Evolutionary conservation across 106 monocot genomes (phyloP).

Genomic region (Platanthera zijinensis): DNA sequence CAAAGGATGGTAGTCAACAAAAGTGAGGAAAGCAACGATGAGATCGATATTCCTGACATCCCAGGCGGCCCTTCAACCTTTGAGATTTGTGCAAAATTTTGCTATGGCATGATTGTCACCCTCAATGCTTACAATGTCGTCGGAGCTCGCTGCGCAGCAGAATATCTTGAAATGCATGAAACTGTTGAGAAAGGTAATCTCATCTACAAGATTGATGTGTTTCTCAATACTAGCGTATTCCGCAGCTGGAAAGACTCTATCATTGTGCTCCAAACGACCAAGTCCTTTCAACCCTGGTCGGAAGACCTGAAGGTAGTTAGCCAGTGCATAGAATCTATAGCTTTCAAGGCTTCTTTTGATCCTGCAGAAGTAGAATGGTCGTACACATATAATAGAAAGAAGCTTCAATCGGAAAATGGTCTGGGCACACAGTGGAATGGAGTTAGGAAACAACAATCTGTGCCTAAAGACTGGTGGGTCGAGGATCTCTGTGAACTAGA

Average conservation of each 20-base stretch:
- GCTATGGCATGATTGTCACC: constrained; percentile 79
- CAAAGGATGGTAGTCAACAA: constrained; percentile 34
- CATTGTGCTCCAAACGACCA: constrained; percentile 58
- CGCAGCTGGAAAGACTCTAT: constrained; percentile 84
- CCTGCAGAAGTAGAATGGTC: constrained; percentile 64
- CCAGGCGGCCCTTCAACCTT: constrained; percentile 79
- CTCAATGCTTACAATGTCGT: constrained; percentile 79
- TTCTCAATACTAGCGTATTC: constrained; percentile 56
- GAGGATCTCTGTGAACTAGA: constrained; percentile 79
- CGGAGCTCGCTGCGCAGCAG: constrained; percentile 68
- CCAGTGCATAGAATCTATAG: constrained; percentile 62
- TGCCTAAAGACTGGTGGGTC: constrained; percentile 82
- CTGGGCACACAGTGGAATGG: constrained; percentile 57
- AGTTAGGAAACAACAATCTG: constrained; percentile 39
- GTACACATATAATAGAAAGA: constrained; percentile 63
- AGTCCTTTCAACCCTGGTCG: constrained; percentile 41
- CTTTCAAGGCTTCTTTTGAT: constrained; percentile 31
- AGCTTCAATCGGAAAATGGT: constrained; percentile 48
- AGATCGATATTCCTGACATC: constrained; percentile 56
- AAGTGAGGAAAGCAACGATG: constrained; percentile 32
- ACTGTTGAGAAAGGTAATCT: constrained; percentile 71
- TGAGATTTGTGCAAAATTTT: constrained; percentile 89
- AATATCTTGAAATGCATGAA: constrained; percentile 77
- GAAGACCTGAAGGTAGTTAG: constrained; percentile 57
- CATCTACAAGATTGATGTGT: constrained; percentile 81